Conservation (phyloP, 176 grass and related monocot species). For the Lolium multiflorum region DNA sequence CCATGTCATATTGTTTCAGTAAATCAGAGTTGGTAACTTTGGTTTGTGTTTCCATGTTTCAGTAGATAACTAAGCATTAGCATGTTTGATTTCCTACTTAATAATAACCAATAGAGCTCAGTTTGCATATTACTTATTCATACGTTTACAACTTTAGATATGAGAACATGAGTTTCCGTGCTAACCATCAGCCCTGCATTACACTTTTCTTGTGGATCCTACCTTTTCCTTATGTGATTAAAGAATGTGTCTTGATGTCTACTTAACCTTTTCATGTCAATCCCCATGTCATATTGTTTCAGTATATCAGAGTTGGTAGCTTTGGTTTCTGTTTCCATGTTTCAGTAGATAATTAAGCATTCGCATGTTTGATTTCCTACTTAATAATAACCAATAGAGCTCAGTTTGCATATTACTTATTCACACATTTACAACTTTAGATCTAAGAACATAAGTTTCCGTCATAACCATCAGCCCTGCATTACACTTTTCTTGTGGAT, state of each 20-base stretch:
- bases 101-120: background rate
- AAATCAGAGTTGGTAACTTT: background rate
- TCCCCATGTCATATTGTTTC: background rate
- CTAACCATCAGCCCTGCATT: background rate
- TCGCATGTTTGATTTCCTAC: background rate
- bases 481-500: too few relatives aligned
- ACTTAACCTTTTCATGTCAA: conserved; percentile 10
- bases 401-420: conserved; percentile 16
- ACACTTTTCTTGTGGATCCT: conserved; percentile 20
- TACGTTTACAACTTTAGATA: background rate
- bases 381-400: background rate
- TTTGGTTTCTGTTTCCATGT: background rate
- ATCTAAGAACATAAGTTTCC: background rate
- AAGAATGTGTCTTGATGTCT: conserved; percentile 21
- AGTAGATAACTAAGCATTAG: background rate
- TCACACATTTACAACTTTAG: background rate
- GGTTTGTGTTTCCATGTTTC: background rate
- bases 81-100: background rate
- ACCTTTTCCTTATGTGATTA: conserved; percentile 35
- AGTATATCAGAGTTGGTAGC: background rate
- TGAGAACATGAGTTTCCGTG: background rate
- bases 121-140: conserved; percentile 12
- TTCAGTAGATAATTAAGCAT: background rate
- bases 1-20: conserved; percentile 7
- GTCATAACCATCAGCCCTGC: conserved; percentile 8